Conservation (phyloP, 306 rosid genomes). For the Cucurbita moschata region DNA sequence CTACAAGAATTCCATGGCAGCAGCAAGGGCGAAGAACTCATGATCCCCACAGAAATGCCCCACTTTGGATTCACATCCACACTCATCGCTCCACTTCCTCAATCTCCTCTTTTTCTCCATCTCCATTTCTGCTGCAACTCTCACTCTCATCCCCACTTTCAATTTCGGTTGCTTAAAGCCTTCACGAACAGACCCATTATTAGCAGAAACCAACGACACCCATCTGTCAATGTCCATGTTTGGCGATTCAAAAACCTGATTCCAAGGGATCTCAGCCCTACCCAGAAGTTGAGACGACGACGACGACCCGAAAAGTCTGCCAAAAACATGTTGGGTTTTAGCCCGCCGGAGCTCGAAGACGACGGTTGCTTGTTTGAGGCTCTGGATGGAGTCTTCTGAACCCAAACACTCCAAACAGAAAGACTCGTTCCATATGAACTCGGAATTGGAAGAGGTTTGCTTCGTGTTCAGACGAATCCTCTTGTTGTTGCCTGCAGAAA, state of each 20-base stretch:
- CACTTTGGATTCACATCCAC: conserved; percentile 49
- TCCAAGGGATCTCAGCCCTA: conserved; percentile 57
- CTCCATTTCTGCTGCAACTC: conserved; percentile 2
- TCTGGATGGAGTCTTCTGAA: conserved; percentile 24
- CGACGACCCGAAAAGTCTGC: conserved; percentile 18
- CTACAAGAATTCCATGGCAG: conserved; percentile 30
- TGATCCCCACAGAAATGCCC: conserved; percentile 22
- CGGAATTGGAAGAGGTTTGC: conserved; percentile 23
- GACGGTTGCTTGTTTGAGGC: conserved; percentile 34
- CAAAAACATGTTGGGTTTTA: conserved; percentile 20
- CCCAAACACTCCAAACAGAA: conserved; percentile 57
- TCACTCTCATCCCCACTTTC: conserved; percentile 35
- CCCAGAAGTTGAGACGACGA: conserved; percentile 37
- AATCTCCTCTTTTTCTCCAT: conserved; percentile 7
- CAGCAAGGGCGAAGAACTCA: conserved; percentile 41
- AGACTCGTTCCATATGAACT: conserved; percentile 51
- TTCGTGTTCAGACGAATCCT: conserved; percentile 32
- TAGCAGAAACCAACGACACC: conserved; percentile 31
- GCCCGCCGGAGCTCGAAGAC: conserved; percentile 58
- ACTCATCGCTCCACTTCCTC: conserved; percentile 21
- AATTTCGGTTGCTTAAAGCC: conserved; percentile 18
- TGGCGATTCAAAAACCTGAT: conserved; percentile 39
- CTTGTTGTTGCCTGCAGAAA: conserved; percentile 30
- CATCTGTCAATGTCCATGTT: conserved; percentile 49
- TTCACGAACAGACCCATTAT: not conserved